Base-by-base conservation (phyloP, 768 basidiomycete species). In the Lactarius indigo region DNA sequence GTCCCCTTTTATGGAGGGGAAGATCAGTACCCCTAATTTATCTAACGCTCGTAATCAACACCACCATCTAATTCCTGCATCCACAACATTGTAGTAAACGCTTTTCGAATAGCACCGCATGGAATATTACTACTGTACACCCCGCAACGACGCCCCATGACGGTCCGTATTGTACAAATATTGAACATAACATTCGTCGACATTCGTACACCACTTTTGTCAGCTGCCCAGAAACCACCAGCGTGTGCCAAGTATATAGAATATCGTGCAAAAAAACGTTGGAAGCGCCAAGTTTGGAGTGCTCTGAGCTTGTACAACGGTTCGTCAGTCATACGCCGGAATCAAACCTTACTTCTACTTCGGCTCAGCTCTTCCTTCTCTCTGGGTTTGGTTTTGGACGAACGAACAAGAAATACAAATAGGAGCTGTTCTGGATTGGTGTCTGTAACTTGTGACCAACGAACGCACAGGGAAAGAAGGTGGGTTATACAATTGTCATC, bases 291-390 rank as follows among this genome's bases (percentile, higher is more conserved):
- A 52, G 5, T 6, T 41, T 41, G 41, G 41, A 41, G 17, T 17
- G 23, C 12, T 17, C 23, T n/a, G 42, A 44, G 50, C 37, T 28
- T 50, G 57, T 41, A 52, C 58, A 23, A 30, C 20, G 23, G 23
- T 28, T 15, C 42, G 42, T 20, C n/a, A 20, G 23, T 35, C 18
- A 12, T 44, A 42, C 26, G 7, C 54, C 31, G 17, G n/a, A 5
- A 30, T 56, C 65, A 58, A 57, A 37, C 66, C 39, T 67, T 59
- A 35, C 66, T 57, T 26, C 61, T 63, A 26, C 26, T n/a, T 37
- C 12, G 23, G n/a, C 30, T 15, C 55, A 58, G 65, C 33, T 15
- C 39, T 20, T 35, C 17, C 28, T 41, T 50, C 13, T 50, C 47
- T 12, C 44, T 50, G 23, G n/a, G n/a, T 50, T 23, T 50, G n/a